These are phyloP conservation scores for Vanilla planifolia DNA, from an alignment of 106 monocot species.

Conservation along the genomic window DNA sequence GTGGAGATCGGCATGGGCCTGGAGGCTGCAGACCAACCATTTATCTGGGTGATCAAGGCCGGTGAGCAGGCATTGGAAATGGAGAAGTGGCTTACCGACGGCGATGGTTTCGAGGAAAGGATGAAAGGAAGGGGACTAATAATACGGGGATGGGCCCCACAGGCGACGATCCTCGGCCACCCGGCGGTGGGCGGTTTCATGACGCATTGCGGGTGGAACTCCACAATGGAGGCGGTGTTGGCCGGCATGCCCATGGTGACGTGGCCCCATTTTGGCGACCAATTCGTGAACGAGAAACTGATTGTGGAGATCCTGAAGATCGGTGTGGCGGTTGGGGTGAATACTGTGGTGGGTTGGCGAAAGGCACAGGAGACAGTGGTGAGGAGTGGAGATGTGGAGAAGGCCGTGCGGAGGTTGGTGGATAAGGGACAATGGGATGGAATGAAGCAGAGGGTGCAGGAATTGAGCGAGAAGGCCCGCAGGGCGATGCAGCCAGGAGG, in stretches of 20 bases:
- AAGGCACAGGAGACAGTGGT: background rate
- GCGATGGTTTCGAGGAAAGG: background rate
- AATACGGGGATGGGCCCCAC: background rate
- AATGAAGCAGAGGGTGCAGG: conserved; percentile 9
- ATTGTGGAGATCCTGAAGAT: background rate
- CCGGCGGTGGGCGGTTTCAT: conserved; percentile 41
- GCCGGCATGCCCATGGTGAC: conserved; percentile 42
- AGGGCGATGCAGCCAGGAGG: conserved; percentile 12
- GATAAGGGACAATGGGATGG: conserved; percentile 9
- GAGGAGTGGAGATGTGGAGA: conserved; percentile 10
- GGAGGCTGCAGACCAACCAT: background rate
- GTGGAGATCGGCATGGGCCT: background rate
- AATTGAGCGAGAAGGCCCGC: background rate
- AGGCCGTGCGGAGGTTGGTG: conserved; percentile 16
- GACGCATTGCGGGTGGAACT: conserved; percentile 84
- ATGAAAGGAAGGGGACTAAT: background rate
- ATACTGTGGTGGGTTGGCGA: background rate
- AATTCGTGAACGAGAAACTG: conserved; percentile 3
- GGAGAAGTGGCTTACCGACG: background rate
- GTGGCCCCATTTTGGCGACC: conserved; percentile 34
- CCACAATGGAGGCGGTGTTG: conserved; percentile 32
- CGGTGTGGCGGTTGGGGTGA: background rate
- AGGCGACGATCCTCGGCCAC: conserved; percentile 23
- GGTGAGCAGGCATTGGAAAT: background rate
- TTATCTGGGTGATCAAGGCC: conserved; percentile 2